Base-by-base conservation (phyloP, 2,329 filamentous ascomycete genomes). In the Calonectria ilicicola region DNA sequence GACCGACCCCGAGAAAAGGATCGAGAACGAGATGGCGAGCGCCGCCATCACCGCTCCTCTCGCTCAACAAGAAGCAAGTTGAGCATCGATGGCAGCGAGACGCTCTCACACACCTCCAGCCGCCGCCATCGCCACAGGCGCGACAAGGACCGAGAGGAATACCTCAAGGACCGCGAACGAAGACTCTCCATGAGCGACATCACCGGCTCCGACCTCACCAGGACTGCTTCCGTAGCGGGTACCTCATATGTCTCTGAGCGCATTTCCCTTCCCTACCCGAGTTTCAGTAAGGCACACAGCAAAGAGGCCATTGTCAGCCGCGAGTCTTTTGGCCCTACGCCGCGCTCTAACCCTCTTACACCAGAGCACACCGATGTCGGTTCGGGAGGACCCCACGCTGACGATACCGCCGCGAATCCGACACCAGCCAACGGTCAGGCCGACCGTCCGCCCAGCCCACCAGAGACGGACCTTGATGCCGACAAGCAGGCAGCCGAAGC, bases 211-310 rank as follows among this genome's bases (percentile, higher is more conserved):
- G 87, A 88, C 78, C 81, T 89, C 64, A 81, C 83, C 65, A 82
- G 80, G 56, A 80, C 82, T 9, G 44, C 68, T 9, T 81, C 81
- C 26, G 73, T 85, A 26, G 82, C 84, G 53, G 85, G 82, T 72
- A 75, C 76, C 3, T 80, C 78, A 38, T 73, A 79, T 38, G 67
- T 79, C 27, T 79, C 78, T 19, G 86, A 89, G 66, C 87, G 88
- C 32, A 82, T 87, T 40, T 89, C 88, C 73, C 81, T 94, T 49
- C 93, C 94, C 8, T 98, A 98, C 81, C 95, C 95, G 2, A 89
- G 89, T 14, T 95, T 97, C 84, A 97, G 94, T 85, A 98, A 97
- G 85, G 94, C 94, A 15, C 95, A 98, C 83, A 97, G 95, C 87
- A 97, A 95, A 83, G 96, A 98, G 85, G 91, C 92, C 53, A 91